phyloP scores from a whole-genome alignment of 75 land plant species.

The Picea glauca region DNA sequence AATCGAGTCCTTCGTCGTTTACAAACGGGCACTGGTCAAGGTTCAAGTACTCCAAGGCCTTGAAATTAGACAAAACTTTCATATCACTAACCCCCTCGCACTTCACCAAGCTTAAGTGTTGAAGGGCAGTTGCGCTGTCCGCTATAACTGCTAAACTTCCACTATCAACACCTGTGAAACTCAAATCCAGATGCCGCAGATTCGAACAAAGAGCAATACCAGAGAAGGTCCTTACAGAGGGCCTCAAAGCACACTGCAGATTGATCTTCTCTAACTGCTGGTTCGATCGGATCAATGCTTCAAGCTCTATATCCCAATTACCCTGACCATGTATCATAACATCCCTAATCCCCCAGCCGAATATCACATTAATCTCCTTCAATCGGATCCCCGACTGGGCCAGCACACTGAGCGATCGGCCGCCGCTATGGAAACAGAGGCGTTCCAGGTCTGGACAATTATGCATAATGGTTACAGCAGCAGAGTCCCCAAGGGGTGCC shows the following conservation, averaged over 20 bases:
- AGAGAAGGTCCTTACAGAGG: slow-evolving; percentile 33
- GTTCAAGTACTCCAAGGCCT: slow-evolving; percentile 23
- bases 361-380: slow-evolving; percentile 20
- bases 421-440: slow-evolving; percentile 28
- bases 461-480: slow-evolving; percentile 15
- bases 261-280: slow-evolving; percentile 20
- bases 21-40: slow-evolving; percentile 41
- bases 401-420: slow-evolving; percentile 29
- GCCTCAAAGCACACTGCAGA: slow-evolving; percentile 30
- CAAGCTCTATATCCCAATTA: slow-evolving; percentile 14
- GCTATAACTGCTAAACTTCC: slow-evolving; percentile 28
- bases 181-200: slow-evolving; percentile 27
- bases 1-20: slow-evolving; percentile 38
- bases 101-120: slow-evolving; percentile 25
- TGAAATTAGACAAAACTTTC: slow-evolving; percentile 17
- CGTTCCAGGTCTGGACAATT: slow-evolving; percentile 21
- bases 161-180: slow-evolving; percentile 39
- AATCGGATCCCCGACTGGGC: slow-evolving; percentile 22
- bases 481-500: slow-evolving; percentile 19
- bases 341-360: slow-evolving; percentile 31
- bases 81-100: slow-evolving; percentile 24
- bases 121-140: slow-evolving; percentile 15
- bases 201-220: slow-evolving; percentile 26
- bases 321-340: not conserved
- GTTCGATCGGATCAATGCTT: slow-evolving; percentile 22